Conservation (phyloP, 2,329 filamentous ascomycete genomes). For the Diplodia intermedia region DNA sequence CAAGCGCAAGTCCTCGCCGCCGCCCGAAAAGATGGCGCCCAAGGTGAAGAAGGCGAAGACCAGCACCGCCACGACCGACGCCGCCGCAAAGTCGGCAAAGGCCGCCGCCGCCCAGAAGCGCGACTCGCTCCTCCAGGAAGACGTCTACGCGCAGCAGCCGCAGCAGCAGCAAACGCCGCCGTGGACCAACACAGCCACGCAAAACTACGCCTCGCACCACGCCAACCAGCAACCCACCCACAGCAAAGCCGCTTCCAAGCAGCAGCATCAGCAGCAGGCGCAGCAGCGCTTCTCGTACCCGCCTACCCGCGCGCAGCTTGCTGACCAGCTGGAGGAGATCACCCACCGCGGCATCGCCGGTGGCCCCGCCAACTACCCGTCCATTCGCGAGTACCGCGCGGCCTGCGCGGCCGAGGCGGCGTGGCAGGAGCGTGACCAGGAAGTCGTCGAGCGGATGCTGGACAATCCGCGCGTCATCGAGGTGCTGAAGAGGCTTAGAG, state of each 20-base stretch:
- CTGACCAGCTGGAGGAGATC: conserved; percentile 32
- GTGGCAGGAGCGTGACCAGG: conserved; percentile 31
- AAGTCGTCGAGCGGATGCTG: conserved; percentile 31
- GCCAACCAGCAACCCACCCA: neutral
- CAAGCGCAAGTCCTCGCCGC: conserved; percentile 20
- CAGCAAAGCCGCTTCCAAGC: conserved; percentile 7
- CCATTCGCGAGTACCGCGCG: conserved; percentile 23
- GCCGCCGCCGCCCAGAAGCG: conserved; percentile 25
- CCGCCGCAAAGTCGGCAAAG: conserved; percentile 13
- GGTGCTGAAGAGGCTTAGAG: conserved; percentile 21
- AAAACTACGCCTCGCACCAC: neutral
- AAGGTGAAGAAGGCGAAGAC: conserved; percentile 29
- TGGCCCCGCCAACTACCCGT: conserved; percentile 19
- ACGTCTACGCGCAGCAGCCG: neutral
- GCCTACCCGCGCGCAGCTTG: conserved; percentile 27
- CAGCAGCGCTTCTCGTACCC: neutral
- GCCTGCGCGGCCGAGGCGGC: conserved; percentile 30
- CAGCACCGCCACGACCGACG: conserved; percentile 3
- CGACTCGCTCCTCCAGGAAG: conserved; percentile 24
- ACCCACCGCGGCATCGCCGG: conserved; percentile 27
- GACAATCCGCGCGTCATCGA: conserved; percentile 27
- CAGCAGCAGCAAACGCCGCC: neutral
- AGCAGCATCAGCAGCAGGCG: neutral
- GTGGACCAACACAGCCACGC: neutral
- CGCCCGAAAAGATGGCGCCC: conserved; percentile 16